A percentile compares a stretch with the other conserved stretches of the same genome.
Evolutionary conservation across 176 grass and related monocot species (phyloP).

Genomic region (Chloris gayana): DNA sequence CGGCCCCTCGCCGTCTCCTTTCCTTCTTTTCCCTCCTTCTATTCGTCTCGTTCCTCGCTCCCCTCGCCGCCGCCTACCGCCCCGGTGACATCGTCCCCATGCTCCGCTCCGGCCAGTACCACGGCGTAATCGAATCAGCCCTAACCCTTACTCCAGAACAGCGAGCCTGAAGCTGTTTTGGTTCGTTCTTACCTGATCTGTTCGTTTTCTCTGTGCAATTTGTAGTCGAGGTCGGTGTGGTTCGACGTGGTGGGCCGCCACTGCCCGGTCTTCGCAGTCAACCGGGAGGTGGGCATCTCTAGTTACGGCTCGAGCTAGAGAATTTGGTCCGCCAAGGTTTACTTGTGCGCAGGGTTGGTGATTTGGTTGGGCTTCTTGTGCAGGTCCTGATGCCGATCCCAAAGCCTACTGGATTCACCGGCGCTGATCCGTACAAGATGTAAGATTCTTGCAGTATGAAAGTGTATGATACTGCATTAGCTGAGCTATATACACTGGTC

Average conservation of each 20-base stretch:
- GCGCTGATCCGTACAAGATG: slow-evolving; percentile 97
- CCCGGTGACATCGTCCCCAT: slow-evolving; percentile 90
- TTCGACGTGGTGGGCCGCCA: slow-evolving; percentile 90
- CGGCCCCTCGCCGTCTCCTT: background rate
- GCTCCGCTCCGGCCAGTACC: slow-evolving; percentile 90
- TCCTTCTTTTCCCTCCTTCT: slow-evolving; percentile 23
- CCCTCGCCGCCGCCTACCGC: slow-evolving; percentile 57
- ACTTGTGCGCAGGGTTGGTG: background rate
- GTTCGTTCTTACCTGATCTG: slow-evolving; percentile 34
- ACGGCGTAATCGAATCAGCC: slow-evolving; percentile 52
- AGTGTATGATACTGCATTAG: background rate
- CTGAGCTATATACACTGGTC: background rate
- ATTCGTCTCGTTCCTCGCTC: slow-evolving; percentile 26
- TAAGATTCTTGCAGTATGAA: slow-evolving; percentile 6
- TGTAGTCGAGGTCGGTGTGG: slow-evolving; percentile 83
- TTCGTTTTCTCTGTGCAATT: slow-evolving; percentile 19
- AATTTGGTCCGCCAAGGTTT: slow-evolving; percentile 1
- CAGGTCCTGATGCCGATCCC: slow-evolving; percentile 93
- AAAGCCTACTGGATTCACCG: slow-evolving; percentile 85
- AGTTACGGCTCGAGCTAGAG: background rate
- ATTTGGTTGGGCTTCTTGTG: slow-evolving; percentile 41
- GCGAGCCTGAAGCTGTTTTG: too few relatives aligned
- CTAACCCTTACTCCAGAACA: background rate
- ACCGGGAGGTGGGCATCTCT: slow-evolving; percentile 74
- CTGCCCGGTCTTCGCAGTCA: slow-evolving; percentile 86